Percentiles rank a stretch among this genome's conserved stretches.
phyloP scores from a whole-genome alignment of 2,329 filamentous ascomycete species.

The Fusarium albosuccineum region DNA sequence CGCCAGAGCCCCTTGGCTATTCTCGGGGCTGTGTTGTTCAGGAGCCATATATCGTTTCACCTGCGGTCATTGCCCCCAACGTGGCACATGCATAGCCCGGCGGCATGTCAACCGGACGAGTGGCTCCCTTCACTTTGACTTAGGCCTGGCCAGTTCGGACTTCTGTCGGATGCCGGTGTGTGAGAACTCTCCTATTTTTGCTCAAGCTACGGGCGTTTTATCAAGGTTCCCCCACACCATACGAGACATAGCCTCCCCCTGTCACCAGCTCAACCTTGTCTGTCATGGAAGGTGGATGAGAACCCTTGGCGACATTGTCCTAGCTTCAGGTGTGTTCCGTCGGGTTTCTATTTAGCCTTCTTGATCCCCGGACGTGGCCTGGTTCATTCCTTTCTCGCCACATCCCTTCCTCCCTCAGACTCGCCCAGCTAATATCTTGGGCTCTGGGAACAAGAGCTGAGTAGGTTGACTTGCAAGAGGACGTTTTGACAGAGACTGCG shows the following conservation, averaged over 20 bases:
- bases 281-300: slow-evolving; percentile 15
- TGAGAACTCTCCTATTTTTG: slow-evolving; percentile 22
- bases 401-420: slow-evolving; percentile 27
- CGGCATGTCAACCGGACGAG: slow-evolving; percentile 11
- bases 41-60: slow-evolving; percentile 1
- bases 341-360: slow-evolving; percentile 38
- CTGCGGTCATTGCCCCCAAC: not conserved
- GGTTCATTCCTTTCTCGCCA: slow-evolving; percentile 1
- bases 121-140: slow-evolving; percentile 19
- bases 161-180: slow-evolving; percentile 9
- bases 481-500: slow-evolving; percentile 27
- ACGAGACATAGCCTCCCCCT: slow-evolving; percentile 35
- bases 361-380: slow-evolving; percentile 24
- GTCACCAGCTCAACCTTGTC: slow-evolving; percentile 16
- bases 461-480: slow-evolving; percentile 19
- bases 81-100: not conserved
- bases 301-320: not conserved
- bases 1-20: slow-evolving; percentile 23
- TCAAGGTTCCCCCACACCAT: slow-evolving; percentile 43
- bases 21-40: slow-evolving; percentile 25
- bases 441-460: slow-evolving; percentile 27
- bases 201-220: slow-evolving; percentile 44
- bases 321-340: slow-evolving; percentile 21
- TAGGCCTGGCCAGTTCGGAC: slow-evolving; percentile 1
- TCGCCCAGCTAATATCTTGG: slow-evolving; percentile 10